A percentile compares a stretch with the other conserved stretches of the same genome.
Evolutionary conservation across 768 basidiomycete species (phyloP).

Genomic region (Calocybe gangraenosa): DNA sequence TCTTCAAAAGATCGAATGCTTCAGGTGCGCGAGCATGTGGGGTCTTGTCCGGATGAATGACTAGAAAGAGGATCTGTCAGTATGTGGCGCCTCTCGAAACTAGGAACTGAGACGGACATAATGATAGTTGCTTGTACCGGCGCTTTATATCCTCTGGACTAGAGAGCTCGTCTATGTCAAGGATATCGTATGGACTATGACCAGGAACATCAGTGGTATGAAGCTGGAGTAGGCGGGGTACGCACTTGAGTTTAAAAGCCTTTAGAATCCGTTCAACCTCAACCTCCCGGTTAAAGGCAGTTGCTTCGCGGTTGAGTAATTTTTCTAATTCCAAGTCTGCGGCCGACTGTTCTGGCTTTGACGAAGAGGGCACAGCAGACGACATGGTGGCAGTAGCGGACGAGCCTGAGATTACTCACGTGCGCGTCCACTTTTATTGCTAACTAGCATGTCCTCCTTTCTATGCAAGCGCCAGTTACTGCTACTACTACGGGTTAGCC

Average conservation of each 20-base stretch:
- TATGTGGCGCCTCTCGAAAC: not conserved
- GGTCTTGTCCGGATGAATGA: conserved; percentile 99
- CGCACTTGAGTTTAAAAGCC: conserved; percentile 95
- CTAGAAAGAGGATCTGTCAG: conserved; percentile 32
- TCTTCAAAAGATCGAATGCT: conserved; percentile 92
- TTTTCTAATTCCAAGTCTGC: conserved; percentile 69
- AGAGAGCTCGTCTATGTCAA: conserved; percentile 71
- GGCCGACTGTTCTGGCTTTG: conserved; percentile 17
- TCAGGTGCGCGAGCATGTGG: conserved; percentile 84
- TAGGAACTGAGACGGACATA: conserved; percentile 51
- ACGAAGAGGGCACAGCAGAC: conserved; percentile 21
- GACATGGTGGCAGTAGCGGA: conserved; percentile 6
- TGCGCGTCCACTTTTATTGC: conserved; percentile 10
- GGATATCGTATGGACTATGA: conserved; percentile 85
- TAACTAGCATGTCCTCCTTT: conserved; percentile 10
- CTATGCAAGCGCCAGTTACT: conserved; percentile 3
- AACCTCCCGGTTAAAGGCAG: conserved; percentile 81
- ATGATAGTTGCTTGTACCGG: conserved; percentile 79
- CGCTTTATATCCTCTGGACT: conserved; percentile 85
- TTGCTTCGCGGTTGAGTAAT: conserved; percentile 73
- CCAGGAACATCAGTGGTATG: not conserved
- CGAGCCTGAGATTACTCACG: too few relatives aligned
- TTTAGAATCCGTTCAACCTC: conserved; percentile 90
- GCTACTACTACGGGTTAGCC: not conserved
- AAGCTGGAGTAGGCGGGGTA: conserved; percentile 10